phyloP scores from a whole-genome alignment of 2,329 filamentous ascomycete species.

The Colletotrichum spaethianum region DNA sequence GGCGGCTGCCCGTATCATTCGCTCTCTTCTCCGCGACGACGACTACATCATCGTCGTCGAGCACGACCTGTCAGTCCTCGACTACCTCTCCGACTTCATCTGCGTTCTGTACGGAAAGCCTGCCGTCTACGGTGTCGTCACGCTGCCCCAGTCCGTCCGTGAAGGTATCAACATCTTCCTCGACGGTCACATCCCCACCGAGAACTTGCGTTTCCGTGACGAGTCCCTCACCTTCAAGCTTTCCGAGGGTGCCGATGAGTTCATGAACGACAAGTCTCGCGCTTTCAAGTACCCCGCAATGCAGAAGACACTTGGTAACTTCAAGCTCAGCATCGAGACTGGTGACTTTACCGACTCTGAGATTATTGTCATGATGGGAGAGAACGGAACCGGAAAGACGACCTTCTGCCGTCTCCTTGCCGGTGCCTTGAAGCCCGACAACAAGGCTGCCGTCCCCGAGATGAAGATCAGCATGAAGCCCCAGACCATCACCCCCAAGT shows the following conservation, averaged over 20 bases:
- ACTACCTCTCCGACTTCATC: constrained; percentile 98
- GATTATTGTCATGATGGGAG: constrained; percentile 99
- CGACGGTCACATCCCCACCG: constrained; percentile 96
- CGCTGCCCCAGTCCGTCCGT: constrained; percentile 93
- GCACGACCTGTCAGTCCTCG: constrained; percentile 98
- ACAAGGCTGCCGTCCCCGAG: constrained; percentile 81
- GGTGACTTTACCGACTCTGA: constrained; percentile 98
- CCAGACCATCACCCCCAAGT: constrained; percentile 99
- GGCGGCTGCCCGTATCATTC: constrained; percentile 91
- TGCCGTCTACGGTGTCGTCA: constrained; percentile 97
- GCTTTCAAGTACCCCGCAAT: constrained; percentile 91
- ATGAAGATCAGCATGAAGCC: constrained; percentile 99
- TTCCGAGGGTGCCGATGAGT: constrained; percentile 90
- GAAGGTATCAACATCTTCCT: constrained; percentile 99
- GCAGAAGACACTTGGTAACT: constrained; percentile 92
- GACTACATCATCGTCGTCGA: constrained; percentile 99
- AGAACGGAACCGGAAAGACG: constrained; percentile 99
- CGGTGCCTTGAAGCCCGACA: constrained; percentile 92
- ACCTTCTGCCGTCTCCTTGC: constrained; percentile 98
- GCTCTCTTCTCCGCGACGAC: constrained; percentile 87
- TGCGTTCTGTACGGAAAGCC: constrained; percentile 97
- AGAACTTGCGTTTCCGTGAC: constrained; percentile 98
- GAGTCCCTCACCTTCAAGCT: constrained; percentile 97
- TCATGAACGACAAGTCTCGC: constrained; percentile 85
- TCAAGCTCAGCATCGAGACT: constrained; percentile 84